These are phyloP conservation scores for Boletellus ananas DNA, from an alignment of 768 basidiomycete species.

Conservation along the genomic window DNA sequence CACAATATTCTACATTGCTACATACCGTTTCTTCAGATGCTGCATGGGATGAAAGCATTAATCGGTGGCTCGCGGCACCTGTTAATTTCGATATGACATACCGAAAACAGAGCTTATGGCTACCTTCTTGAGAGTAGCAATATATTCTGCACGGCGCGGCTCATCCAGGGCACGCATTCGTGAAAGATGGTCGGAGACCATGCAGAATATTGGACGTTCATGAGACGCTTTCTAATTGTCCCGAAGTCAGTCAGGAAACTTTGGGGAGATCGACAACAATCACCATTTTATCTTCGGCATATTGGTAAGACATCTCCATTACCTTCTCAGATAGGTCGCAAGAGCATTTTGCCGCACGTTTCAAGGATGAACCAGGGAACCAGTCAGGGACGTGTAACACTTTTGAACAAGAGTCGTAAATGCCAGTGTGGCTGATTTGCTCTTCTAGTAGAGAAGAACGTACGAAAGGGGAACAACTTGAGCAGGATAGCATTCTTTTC, in stretches of 20 bases:
- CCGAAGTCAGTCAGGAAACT: background rate
- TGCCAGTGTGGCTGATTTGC: background rate
- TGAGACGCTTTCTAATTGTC: background rate
- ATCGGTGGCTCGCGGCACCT: too few species aligned
- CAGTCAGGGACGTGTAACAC: slow-evolving; percentile 24
- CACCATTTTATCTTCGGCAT: slow-evolving; percentile 2
- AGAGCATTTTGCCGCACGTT: background rate
- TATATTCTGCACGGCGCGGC: background rate
- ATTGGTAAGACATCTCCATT: slow-evolving; percentile 4
- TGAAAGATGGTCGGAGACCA: slow-evolving; percentile 4
- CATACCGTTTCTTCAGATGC: slow-evolving; percentile 3
- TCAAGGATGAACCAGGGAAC: slow-evolving; percentile 12
- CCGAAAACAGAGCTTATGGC: background rate
- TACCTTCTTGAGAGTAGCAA: slow-evolving; percentile 1
- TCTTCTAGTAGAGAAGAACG: background rate
- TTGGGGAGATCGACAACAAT: background rate
- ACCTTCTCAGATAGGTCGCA: background rate
- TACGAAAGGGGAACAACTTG: slow-evolving; percentile 4
- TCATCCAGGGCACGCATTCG: background rate
- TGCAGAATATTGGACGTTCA: background rate
- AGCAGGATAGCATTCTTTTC: slow-evolving; percentile 3
- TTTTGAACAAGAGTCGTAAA: background rate
- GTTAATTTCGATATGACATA: background rate
- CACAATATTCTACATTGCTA: slow-evolving; percentile 1
- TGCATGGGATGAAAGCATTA: background rate